Conservation (phyloP, 345 rosid species). For the Pistacia vera region DNA sequence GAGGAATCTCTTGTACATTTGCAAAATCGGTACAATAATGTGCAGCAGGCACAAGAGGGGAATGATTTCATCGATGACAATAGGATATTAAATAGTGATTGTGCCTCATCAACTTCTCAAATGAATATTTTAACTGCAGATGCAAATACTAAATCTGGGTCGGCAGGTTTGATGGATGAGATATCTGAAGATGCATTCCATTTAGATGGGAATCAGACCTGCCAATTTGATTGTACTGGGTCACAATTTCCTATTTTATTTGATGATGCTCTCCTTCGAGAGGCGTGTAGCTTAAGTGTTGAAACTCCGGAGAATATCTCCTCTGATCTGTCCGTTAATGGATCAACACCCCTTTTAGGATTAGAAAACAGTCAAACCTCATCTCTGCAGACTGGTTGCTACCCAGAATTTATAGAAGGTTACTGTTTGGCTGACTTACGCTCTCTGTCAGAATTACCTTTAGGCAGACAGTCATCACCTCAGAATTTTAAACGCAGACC, state of each 20-base stretch:
- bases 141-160: conserved; percentile 29
- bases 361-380: conserved; percentile 57
- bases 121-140: conserved; percentile 33
- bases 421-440: conserved; percentile 66
- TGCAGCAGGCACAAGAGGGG: conserved; percentile 52
- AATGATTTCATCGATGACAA: conserved; percentile 41
- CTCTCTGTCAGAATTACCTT: conserved; percentile 58
- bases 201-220: conserved; percentile 42
- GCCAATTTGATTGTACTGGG: conserved; percentile 42
- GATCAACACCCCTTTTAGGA: conserved; percentile 40
- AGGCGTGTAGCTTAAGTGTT: conserved; percentile 37
- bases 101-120: conserved; percentile 42
- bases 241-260: conserved; percentile 32
- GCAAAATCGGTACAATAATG: conserved; percentile 80
- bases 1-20: conserved; percentile 87
- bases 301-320: conserved; percentile 42
- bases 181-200: conserved; percentile 74
- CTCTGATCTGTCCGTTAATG: conserved; percentile 38
- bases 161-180: conserved; percentile 73
- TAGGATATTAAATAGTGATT: conserved; percentile 26
- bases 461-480: conserved; percentile 41
- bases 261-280: conserved; percentile 45
- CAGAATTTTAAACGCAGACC: conserved; percentile 33
- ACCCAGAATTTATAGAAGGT: conserved; percentile 82
- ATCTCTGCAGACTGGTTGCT: conserved; percentile 42